Conservation (phyloP, 768 basidiomycete species). For the Russula emetica region DNA sequence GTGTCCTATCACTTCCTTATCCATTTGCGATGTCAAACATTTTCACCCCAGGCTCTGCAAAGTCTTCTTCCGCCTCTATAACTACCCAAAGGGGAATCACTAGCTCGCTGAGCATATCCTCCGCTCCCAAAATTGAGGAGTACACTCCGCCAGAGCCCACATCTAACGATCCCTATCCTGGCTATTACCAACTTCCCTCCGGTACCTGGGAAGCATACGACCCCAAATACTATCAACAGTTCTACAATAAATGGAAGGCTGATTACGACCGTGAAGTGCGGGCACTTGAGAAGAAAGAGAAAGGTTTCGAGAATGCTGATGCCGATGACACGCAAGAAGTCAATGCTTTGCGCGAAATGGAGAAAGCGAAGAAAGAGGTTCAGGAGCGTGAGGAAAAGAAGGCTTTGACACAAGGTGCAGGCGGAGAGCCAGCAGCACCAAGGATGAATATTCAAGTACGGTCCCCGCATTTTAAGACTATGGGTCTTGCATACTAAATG, state of each 20-base stretch:
- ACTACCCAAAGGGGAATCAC: conserved; percentile 1
- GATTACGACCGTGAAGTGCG: conserved; percentile 71
- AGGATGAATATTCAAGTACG: conserved; percentile 80
- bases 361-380: conserved; percentile 66
- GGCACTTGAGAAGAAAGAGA: conserved; percentile 61
- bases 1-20: conserved; percentile 27
- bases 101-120: conserved; percentile 42
- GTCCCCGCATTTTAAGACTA: conserved; percentile 7
- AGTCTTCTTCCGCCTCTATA: conserved; percentile 28
- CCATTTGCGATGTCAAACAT: conserved; percentile 6
- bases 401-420: conserved; percentile 61
- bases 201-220: conserved; percentile 78
- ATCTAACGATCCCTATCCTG: conserved; percentile 72
- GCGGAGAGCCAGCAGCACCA: conserved; percentile 53
- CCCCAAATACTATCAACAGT: conserved; percentile 58
- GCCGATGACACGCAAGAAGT: conserved; percentile 52
- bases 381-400: conserved; percentile 75
- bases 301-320: conserved; percentile 67
- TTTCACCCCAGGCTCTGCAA: conserved; percentile 17
- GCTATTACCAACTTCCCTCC: conserved; percentile 80
- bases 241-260: conserved; percentile 66
- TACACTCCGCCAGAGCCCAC: conserved; percentile 73
- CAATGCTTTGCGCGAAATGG: conserved; percentile 71
- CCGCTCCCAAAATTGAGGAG: conserved; percentile 64
- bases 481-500: neutral